Evolutionary conservation across 1,284 basidiomycete species (phyloP).

Genomic region (Ceratobasidium sp.): DNA sequence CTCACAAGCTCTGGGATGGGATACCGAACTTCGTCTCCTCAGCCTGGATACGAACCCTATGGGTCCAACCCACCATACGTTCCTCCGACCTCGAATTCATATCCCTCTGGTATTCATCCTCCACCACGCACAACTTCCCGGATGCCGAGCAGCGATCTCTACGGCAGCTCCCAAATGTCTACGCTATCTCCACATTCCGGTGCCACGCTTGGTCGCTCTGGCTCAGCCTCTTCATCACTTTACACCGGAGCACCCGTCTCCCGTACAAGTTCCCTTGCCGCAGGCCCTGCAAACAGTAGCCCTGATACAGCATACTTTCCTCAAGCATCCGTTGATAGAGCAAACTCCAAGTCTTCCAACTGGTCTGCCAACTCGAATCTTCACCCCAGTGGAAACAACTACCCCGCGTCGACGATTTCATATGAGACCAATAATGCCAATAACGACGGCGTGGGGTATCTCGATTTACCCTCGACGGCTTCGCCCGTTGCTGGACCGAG

Average conservation of each 20-base stretch:
- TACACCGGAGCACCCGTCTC: background rate
- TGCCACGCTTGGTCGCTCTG: constrained; percentile 8
- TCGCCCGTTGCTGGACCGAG: constrained; percentile 41
- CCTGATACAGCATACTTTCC: constrained; percentile 16
- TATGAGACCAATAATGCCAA: background rate
- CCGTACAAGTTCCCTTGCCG: background rate
- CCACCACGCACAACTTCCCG: constrained; percentile 29
- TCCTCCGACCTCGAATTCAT: background rate
- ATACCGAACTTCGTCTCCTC: constrained; percentile 6
- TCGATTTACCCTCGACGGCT: constrained; percentile 20
- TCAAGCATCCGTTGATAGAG: background rate
- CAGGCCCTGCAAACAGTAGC: background rate
- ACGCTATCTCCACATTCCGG: constrained; percentile 9
- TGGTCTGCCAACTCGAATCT: constrained; percentile 26
- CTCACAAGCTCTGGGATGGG: background rate
- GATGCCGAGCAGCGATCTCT: background rate
- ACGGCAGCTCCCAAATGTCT: background rate
- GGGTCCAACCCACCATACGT: constrained; percentile 1
- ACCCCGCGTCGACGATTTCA: constrained; percentile 7
- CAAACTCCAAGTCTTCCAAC: constrained; percentile 31
- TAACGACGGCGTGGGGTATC: constrained; percentile 10
- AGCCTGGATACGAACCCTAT: constrained; percentile 10
- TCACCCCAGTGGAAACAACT: background rate
- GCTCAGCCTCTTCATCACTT: constrained; percentile 14
- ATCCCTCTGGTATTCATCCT: background rate